Evolutionary conservation across 768 basidiomycete species (phyloP).

Genomic region (Mycena floridula): DNA sequence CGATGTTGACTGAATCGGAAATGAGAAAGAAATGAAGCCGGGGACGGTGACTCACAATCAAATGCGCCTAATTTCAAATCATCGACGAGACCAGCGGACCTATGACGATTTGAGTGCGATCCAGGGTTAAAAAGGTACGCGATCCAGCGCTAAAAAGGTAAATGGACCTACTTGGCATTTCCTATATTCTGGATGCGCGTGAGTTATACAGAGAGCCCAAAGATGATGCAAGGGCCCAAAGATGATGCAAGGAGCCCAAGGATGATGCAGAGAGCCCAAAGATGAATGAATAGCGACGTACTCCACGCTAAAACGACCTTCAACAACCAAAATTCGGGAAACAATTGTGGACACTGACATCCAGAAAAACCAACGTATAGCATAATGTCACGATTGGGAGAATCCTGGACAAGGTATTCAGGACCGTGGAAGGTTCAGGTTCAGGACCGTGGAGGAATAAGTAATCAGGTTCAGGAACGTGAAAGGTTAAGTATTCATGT

Average conservation of each 20-base stretch:
- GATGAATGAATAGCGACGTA: background rate
- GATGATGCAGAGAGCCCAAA: too few species aligned
- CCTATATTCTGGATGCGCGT: conserved; percentile 25
- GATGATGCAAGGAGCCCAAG: background rate
- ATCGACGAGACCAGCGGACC: conserved; percentile 1
- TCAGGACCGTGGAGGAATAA: too few species aligned
- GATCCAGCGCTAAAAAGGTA: background rate
- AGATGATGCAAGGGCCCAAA: background rate
- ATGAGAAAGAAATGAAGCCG: background rate
- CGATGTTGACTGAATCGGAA: conserved; percentile 2
- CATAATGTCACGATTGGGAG: background rate
- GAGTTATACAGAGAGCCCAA: background rate
- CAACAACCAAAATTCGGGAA: too few species aligned
- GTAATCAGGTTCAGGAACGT: too few species aligned
- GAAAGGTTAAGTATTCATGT: background rate
- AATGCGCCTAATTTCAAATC: conserved; percentile 1
- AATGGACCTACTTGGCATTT: conserved; percentile 38
- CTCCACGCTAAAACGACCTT: background rate
- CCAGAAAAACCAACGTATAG: background rate
- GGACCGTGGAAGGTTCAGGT: too few species aligned
- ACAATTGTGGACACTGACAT: too few species aligned
- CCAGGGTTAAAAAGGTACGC: background rate
- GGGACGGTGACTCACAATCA: conserved; percentile 1
- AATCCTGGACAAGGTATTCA: too few species aligned
- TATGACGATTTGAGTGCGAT: background rate